These are phyloP conservation scores for Agrocybe pediades DNA, from an alignment of 768 basidiomycete genomes.

Conservation along the genomic window DNA sequence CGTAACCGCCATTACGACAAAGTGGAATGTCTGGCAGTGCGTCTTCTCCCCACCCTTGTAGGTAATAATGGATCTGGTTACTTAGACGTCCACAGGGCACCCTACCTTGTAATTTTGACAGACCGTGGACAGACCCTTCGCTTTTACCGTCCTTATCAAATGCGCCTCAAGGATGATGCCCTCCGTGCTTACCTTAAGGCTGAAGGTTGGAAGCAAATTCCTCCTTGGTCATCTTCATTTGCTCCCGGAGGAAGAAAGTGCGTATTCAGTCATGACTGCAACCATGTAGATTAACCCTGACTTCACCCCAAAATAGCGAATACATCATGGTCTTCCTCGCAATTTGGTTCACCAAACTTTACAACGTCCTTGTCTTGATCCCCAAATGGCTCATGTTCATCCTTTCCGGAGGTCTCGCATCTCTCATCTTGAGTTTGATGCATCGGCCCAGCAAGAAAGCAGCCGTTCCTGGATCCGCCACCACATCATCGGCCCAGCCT, in stretches of 20 bases:
- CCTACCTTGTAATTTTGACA: constrained; percentile 68
- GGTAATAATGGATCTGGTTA: constrained; percentile 1
- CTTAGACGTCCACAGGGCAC: constrained; percentile 54
- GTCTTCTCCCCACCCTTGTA: constrained; percentile 26
- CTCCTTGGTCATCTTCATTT: constrained; percentile 69
- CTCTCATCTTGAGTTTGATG: constrained; percentile 65
- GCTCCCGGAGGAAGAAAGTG: constrained; percentile 80
- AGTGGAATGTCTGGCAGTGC: constrained; percentile 86
- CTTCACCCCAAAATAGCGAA: constrained; percentile 47
- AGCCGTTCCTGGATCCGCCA: constrained; percentile 8
- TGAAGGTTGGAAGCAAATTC: constrained; percentile 62
- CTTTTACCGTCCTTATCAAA: constrained; percentile 69
- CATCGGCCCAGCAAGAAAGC: constrained; percentile 41
- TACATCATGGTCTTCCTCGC: constrained; percentile 65
- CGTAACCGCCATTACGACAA: constrained; percentile 81
- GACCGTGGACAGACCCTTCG: constrained; percentile 79
- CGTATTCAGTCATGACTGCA: background rate
- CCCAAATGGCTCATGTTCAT: constrained; percentile 78
- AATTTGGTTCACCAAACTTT: constrained; percentile 45
- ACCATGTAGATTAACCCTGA: background rate
- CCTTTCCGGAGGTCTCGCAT: constrained; percentile 64
- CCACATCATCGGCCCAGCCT: constrained; percentile 8
- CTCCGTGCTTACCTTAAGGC: constrained; percentile 68
- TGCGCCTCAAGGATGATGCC: constrained; percentile 59
- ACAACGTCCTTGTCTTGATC: constrained; percentile 51